Evolutionary conservation across 768 basidiomycete genomes (phyloP).

Genomic region (Boletus tomentosulus): DNA sequence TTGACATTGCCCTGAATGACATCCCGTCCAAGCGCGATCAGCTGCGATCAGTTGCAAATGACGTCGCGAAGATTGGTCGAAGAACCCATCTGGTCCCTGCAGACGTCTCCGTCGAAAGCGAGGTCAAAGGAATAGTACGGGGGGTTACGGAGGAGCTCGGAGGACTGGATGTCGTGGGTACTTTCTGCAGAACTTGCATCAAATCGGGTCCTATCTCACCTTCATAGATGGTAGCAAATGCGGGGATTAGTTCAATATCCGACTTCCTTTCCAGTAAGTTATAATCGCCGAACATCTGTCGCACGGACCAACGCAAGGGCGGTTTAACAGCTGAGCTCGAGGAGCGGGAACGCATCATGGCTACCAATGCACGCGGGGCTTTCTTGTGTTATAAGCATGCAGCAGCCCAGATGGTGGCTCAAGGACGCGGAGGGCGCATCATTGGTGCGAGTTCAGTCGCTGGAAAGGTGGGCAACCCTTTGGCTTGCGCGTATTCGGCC

Average conservation of each 20-base stretch:
- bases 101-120: conserved; percentile 40
- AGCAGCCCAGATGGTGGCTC: conserved; percentile 54
- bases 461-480: conserved; percentile 5
- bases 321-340: conserved; percentile 16
- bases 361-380: conserved; percentile 53
- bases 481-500: conserved; percentile 26
- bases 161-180: conserved; percentile 44
- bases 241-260: conserved; percentile 4
- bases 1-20: conserved; percentile 31
- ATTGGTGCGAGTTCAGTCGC: conserved; percentile 36
- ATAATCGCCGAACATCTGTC: not conserved
- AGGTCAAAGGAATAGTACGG: conserved; percentile 41
- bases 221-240: conserved; percentile 27
- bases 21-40: conserved; percentile 23
- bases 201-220: not conserved
- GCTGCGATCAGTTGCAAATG: conserved; percentile 26
- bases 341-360: conserved; percentile 39
- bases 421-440: conserved; percentile 51
- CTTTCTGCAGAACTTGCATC: not conserved
- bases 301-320: not conserved
- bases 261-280: conserved; percentile 5
- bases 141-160: conserved; percentile 32
- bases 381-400: conserved; percentile 66
- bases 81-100: conserved; percentile 26
- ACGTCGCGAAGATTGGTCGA: conserved; percentile 30